Conservation (phyloP, 1,284 basidiomycete species). For the Moesziomyces aphidis region DNA sequence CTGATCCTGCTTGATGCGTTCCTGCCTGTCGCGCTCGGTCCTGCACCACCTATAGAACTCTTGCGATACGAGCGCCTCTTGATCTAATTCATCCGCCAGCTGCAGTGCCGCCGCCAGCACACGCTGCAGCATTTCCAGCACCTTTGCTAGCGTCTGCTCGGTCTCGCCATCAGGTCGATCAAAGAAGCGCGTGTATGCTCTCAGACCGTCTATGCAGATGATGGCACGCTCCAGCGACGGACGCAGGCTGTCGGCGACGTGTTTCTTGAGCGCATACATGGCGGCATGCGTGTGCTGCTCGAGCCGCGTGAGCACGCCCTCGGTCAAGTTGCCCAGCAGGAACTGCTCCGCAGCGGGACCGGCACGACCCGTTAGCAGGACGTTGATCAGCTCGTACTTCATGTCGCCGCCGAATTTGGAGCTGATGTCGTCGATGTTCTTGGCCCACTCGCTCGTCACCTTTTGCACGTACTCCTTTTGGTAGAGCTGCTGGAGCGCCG, state of each 20-base stretch:
- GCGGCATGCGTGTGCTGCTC: conserved; percentile 34
- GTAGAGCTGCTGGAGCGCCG: conserved; percentile 32
- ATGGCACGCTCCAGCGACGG: conserved; percentile 35
- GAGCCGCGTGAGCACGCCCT: conserved; percentile 45
- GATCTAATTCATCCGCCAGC: conserved; percentile 31
- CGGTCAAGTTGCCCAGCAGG: conserved; percentile 52
- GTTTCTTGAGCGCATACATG: conserved; percentile 27
- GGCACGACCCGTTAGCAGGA: conserved; percentile 48
- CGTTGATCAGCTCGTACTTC: conserved; percentile 51
- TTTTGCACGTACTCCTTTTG: conserved; percentile 26
- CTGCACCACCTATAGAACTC: conserved; percentile 48
- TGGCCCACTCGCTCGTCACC: conserved; percentile 48
- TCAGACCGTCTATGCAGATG: conserved; percentile 15
- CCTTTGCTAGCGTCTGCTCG: conserved; percentile 2
- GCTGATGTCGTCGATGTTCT: conserved; percentile 38
- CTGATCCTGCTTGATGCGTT: conserved; percentile 49
- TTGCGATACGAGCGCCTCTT: conserved; percentile 34
- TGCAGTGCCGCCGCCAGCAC: conserved; percentile 18
- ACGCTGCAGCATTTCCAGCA: conserved; percentile 9
- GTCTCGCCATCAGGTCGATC: background rate
- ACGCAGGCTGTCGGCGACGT: conserved; percentile 17
- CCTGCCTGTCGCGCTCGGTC: conserved; percentile 48
- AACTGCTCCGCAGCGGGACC: conserved; percentile 55
- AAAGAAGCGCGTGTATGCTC: conserved; percentile 23
- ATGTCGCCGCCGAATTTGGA: conserved; percentile 50